Conservation (phyloP, 2,329 filamentous ascomycete species). For the Xylariales sp. region DNA sequence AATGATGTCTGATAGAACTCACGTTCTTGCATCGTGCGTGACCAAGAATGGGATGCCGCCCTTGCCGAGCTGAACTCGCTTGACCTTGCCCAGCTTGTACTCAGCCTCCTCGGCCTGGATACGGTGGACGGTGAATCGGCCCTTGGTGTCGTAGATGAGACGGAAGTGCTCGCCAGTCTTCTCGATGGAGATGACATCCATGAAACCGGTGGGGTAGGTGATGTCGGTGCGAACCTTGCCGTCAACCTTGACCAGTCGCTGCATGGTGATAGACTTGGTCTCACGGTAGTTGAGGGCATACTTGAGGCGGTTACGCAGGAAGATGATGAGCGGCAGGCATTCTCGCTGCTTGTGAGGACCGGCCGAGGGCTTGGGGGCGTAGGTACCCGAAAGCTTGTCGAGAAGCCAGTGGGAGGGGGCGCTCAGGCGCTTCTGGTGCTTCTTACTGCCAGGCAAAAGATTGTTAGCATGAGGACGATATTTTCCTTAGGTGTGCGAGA, state of each 20-base stretch:
- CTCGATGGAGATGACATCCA: conserved; percentile 99
- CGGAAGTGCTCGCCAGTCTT: conserved; percentile 99
- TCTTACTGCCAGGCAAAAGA: conserved; percentile 61
- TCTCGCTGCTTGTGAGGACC: conserved; percentile 99
- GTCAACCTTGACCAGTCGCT: conserved; percentile 99
- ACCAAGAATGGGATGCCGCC: conserved; percentile 99
- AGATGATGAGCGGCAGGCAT: conserved; percentile 98
- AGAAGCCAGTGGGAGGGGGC: conserved; percentile 99
- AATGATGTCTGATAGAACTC: conserved; percentile 97
- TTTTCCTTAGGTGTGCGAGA: background rate
- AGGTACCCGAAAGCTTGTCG: conserved; percentile 97
- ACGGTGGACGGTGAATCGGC: conserved; percentile 99
- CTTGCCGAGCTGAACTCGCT: conserved; percentile 98
- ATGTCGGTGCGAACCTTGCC: conserved; percentile 98
- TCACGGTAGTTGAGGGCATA: conserved; percentile 99
- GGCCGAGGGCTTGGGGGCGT: conserved; percentile 65
- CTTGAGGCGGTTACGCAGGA: conserved; percentile 96
- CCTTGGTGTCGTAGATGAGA: conserved; percentile 99
- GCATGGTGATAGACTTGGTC: conserved; percentile 97
- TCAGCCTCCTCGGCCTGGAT: conserved; percentile 98
- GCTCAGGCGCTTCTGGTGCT: conserved; percentile 99
- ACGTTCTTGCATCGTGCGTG: conserved; percentile 99
- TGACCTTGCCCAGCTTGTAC: conserved; percentile 99
- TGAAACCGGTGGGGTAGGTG: conserved; percentile 97
- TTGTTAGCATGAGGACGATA: conserved; percentile 24